Base-by-base conservation (phyloP, 1,284 basidiomycete genomes). In the Bjerkandera adusta region DNA sequence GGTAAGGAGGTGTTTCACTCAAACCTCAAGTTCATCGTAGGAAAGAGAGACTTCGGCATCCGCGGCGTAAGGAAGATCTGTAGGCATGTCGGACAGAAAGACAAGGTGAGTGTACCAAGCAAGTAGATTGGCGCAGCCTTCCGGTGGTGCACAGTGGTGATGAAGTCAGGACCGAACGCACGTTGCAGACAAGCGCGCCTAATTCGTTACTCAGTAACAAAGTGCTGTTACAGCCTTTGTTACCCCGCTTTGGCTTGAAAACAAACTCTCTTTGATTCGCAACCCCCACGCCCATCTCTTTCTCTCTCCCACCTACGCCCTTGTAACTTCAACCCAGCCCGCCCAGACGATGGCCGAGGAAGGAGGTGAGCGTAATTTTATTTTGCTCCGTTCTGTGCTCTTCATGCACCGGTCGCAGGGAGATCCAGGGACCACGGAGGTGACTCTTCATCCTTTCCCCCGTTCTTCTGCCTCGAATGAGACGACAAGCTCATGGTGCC, bases 51-150 rank as follows among this genome's bases (percentile, higher is more conserved):
- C 79, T 65, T 96, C 86, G 7, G 93, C 95, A 65, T 97, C 94
- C 16, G 93, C 94, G 50, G 95, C 94, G 68, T 97, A 97, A 15
- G 94, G 94, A n/a, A 97, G 75, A 59, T 95, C 91, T 44, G 88
- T 89, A 30, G 82, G 63, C 85, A 85, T 86, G 16, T 18, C n/a
- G 15, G 21, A 15, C n/a, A 30, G n/a, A n/a, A n/a, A n/a, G n/a
- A n/a, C n/a, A n/a, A n/a, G n/a, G n/a, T n/a, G n/a, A n/a, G n/a
- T n/a, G n/a, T n/a, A n/a, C n/a, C n/a, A n/a, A n/a, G n/a, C n/a
- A n/a, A n/a, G n/a, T n/a, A n/a, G n/a, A n/a, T n/a, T n/a, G n/a
- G n/a, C n/a, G n/a, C n/a, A n/a, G n/a, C n/a, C n/a, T n/a, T n/a
- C n/a, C n/a, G n/a, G n/a, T n/a, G n/a, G n/a, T n/a, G n/a, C n/a